A percentile compares a stretch with the other conserved stretches of the same genome.
phyloP scores from a whole-genome alignment of 495 filamentous ascomycete genomes.

The Tetracladium setigerum region DNA sequence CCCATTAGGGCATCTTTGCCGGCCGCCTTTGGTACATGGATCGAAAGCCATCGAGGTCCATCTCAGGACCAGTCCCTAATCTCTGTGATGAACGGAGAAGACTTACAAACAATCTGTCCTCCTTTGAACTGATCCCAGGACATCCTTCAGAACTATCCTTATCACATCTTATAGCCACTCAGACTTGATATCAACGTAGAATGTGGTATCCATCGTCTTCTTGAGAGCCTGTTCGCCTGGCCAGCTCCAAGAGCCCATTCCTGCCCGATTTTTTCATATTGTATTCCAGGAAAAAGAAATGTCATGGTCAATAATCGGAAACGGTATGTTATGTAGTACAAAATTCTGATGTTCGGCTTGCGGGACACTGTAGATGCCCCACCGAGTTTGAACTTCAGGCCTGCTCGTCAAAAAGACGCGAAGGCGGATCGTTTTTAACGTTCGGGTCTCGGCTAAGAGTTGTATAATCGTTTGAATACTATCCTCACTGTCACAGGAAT shows the following conservation, averaged over 20 bases:
- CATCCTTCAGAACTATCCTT: slow-evolving; percentile 21
- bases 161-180: slow-evolving; percentile 27
- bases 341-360: slow-evolving; percentile 12
- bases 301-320: slow-evolving; percentile 10
- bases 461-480: no score
- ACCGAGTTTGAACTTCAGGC: slow-evolving; percentile 24
- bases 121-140: slow-evolving; percentile 27
- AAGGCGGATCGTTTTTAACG: slow-evolving; percentile 12
- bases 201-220: slow-evolving; percentile 21
- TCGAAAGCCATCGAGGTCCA: no score
- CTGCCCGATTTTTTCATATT: background rate
- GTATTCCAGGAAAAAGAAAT: slow-evolving; percentile 5
- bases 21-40: no score
- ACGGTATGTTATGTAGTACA: slow-evolving; percentile 18
- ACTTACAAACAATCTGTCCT: slow-evolving; percentile 19
- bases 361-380: slow-evolving; percentile 3
- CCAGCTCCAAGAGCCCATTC: slow-evolving; percentile 1
- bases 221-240: background rate
- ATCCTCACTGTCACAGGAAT: no score
- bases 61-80: no score
- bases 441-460: slow-evolving; percentile 19
- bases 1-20: no score
- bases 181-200: slow-evolving; percentile 25
- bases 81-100: slow-evolving; percentile 1
- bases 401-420: slow-evolving; percentile 30